Evolutionary conservation across 805 yeast species (phyloP).

Genomic region (Pichia exigua): DNA sequence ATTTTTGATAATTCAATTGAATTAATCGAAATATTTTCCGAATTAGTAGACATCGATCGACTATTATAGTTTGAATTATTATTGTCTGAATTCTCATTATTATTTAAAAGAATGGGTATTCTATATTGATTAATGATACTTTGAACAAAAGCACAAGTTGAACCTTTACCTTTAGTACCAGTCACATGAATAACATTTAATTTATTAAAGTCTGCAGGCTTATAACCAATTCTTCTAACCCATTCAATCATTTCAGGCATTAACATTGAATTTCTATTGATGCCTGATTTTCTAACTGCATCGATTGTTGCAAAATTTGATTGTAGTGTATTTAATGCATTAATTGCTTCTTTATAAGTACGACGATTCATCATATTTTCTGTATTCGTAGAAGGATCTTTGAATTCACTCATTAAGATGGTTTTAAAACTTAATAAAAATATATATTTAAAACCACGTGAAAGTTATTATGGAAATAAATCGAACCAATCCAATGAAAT

Average conservation of each 20-base stretch:
- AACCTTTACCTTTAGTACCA: conserved; percentile 98
- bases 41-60: conserved; percentile 5
- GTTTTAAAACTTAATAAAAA: background rate
- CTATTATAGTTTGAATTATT: background rate
- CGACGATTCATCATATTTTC: conserved; percentile 21
- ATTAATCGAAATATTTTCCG: background rate
- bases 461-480: background rate
- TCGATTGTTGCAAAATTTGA: conserved; percentile 88
- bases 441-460: background rate
- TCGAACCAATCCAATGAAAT: background rate
- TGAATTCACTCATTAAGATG: background rate
- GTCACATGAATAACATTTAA: conserved; percentile 86
- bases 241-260: conserved; percentile 83
- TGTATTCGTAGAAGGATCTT: background rate
- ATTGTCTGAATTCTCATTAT: background rate
- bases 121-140: conserved; percentile 66
- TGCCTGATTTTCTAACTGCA: conserved; percentile 66
- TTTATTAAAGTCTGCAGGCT: conserved; percentile 57
- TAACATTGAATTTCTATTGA: conserved; percentile 51
- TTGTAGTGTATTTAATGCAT: conserved; percentile 77
- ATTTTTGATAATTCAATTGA: conserved; percentile 22
- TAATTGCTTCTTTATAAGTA: conserved; percentile 60
- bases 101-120: conserved; percentile 10
- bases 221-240: conserved; percentile 63
- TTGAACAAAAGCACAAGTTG: conserved; percentile 91